Percentiles rank a stretch among this genome's conserved stretches.
Conservation (phyloP, 164 flowering plant genomes). For the Dillenia suffruticosa region DNA sequence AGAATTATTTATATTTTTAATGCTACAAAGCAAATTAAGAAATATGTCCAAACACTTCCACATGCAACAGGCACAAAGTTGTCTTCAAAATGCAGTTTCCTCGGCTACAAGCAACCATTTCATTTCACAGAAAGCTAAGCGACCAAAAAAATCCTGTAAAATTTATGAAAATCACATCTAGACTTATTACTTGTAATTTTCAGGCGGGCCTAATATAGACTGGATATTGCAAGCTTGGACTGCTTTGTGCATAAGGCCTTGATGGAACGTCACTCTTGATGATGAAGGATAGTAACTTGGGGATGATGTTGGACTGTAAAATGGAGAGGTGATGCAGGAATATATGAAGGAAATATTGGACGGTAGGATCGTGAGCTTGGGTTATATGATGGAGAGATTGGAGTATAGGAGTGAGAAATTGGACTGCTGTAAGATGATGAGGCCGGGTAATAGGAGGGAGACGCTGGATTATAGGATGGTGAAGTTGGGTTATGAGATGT, state of each 20-base stretch:
- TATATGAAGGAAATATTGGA: constrained; percentile 81
- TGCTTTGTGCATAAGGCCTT: constrained; percentile 79
- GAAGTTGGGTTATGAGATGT: constrained; percentile 89
- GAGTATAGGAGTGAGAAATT: constrained; percentile 87
- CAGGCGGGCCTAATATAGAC: constrained; percentile 90
- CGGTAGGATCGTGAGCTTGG: constrained; percentile 90
- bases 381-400: constrained; percentile 88
- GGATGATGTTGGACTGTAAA: constrained; percentile 60
- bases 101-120: no score
- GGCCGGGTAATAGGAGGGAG: constrained; percentile 88
- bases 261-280: constrained; percentile 78
- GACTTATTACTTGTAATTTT: constrained; percentile 70
- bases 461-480: constrained; percentile 84
- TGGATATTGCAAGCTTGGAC: constrained; percentile 74
- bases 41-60: no score
- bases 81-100: no score
- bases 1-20: no score
- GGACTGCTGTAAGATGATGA: constrained; percentile 95
- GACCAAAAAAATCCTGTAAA: no score
- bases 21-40: no score
- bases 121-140: no score
- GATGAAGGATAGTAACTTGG: constrained; percentile 60
- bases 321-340: constrained; percentile 89
- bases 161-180: background rate
- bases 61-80: no score